Conservation (phyloP, 805 yeast genomes). For the Wickerhamomyces mucosus region DNA sequence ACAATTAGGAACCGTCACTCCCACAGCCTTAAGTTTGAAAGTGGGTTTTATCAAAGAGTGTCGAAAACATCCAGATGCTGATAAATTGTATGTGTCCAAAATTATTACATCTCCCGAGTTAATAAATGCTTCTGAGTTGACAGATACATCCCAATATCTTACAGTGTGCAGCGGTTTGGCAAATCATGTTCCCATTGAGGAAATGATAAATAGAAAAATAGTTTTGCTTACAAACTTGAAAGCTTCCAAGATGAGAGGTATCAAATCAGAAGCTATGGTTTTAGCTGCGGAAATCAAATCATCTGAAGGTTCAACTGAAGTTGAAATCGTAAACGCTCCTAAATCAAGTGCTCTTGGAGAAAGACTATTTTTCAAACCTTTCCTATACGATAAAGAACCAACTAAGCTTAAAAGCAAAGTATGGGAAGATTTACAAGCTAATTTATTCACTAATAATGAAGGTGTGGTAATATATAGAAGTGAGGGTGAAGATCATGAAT, state of each 20-base stretch:
- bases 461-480: neutral
- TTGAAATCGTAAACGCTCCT: slow-evolving; percentile 43
- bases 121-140: slow-evolving; percentile 2
- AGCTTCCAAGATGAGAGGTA: slow-evolving; percentile 55
- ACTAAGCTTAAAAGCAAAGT: slow-evolving; percentile 1
- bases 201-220: slow-evolving; percentile 32
- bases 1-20: no score
- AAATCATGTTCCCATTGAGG: slow-evolving; percentile 28
- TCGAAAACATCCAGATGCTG: slow-evolving; percentile 45
- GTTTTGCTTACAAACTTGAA: slow-evolving; percentile 51
- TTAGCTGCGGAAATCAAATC: slow-evolving; percentile 40
- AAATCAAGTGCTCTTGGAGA: slow-evolving; percentile 28
- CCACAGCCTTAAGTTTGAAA: slow-evolving; percentile 23
- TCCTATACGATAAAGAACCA: slow-evolving; percentile 5
- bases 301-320: slow-evolving; percentile 16
- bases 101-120: slow-evolving; percentile 17
- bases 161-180: slow-evolving; percentile 58
- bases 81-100: slow-evolving; percentile 46
- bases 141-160: slow-evolving; percentile 4
- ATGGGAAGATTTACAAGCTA: slow-evolving; percentile 1
- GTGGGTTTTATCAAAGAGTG: slow-evolving; percentile 42
- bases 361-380: slow-evolving; percentile 27
- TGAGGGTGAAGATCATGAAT: neutral
- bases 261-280: slow-evolving; percentile 54
- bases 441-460: neutral